Evolutionary conservation across 192 early-diverging fungal species (phyloP), one percentile per base, ranked within the genome.

Genomic region (Coemansia guatemalensis): DNA sequence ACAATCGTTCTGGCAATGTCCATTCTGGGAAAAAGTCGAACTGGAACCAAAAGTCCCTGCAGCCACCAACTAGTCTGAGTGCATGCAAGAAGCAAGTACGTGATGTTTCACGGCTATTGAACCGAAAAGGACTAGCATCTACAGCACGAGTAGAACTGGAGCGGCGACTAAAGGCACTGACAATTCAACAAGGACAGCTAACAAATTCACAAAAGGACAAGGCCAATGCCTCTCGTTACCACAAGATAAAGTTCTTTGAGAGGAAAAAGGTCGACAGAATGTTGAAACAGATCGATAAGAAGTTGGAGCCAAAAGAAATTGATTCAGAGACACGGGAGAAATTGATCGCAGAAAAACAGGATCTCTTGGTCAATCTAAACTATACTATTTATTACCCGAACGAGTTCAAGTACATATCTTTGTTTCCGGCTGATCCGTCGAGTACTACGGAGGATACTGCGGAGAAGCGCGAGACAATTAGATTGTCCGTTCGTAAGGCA

Each of bases 311-410:
- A 7, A 26, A 27, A 0, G 58, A 60, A 26, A 44, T 44, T 44
- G 1, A 8, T 44, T 3, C 9, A 17, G 35, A 18, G 3, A 5
- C n/a, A 18, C 24, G 48, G 2, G 62, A 61, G 9, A 21, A 8
- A 2, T 8, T 55, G 29, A 17, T 23, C 14, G 8, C 7, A 20
- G 27, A 48, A 12, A 48, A 44, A 41, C n/a, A 49, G 8, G 62
- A 66, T 14, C 48, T 73, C 41, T 33, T 78, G 24, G 44, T 78
- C 0, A 58, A 62, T 23, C 23, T 78, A n/a, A 78, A 78, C 48
- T 78, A 78, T 49, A 78, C 75, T 0, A 73, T 67, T 11, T 78
- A 78, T 39, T 78, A 78, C 25, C 75, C 75, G 14, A 60, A 78
- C 48, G 62, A 73, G 59, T 32, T 65, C 58, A 78, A 78, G 64